A percentile compares a stretch with the other conserved stretches of the same genome.
phyloP scores from a whole-genome alignment of 2,329 filamentous ascomycete genomes.

The Arthrobotrys pseudoclavata region DNA sequence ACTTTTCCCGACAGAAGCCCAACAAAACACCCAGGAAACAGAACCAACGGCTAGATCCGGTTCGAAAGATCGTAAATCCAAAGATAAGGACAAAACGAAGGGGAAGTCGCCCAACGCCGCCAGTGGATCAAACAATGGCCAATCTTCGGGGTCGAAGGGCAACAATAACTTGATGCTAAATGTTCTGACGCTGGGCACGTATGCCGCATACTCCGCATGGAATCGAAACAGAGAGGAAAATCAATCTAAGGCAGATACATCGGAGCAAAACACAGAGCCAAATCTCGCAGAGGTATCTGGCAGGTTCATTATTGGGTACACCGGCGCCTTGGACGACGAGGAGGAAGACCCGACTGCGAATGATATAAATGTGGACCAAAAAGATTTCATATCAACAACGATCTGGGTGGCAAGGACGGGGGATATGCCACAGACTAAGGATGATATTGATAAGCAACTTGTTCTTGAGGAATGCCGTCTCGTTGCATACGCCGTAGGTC shows the following conservation, averaged over 20 bases:
- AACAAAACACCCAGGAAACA: conserved; percentile 13
- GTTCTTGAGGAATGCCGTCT: conserved; percentile 62
- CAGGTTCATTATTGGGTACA: conserved; percentile 62
- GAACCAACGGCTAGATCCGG: background rate
- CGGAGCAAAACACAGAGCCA: conserved; percentile 17
- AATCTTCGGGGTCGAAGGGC: conserved; percentile 28
- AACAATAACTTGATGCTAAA: conserved; percentile 58
- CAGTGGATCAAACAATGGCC: conserved; percentile 32
- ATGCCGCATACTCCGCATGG: conserved; percentile 60
- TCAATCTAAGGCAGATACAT: conserved; percentile 12
- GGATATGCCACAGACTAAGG: conserved; percentile 31
- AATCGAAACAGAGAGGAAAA: conserved; percentile 45
- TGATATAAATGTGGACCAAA: conserved; percentile 27
- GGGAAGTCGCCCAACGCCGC: conserved; percentile 19
- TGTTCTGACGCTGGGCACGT: conserved; percentile 63
- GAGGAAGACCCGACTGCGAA: conserved; percentile 13
- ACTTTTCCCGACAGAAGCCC: conserved; percentile 17
- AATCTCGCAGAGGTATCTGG: conserved; percentile 38
- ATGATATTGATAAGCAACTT: conserved; percentile 45
- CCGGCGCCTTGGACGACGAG: conserved; percentile 61
- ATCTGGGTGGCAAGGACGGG: conserved; percentile 43
- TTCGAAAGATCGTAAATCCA: conserved; percentile 4
- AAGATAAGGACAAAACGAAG: conserved; percentile 26
- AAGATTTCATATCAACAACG: conserved; percentile 49
- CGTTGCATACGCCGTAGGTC: conserved; percentile 62